A percentile compares a stretch with the other conserved stretches of the same genome.
These are phyloP conservation scores for Sarcodon sp. DNA, from an alignment of 768 basidiomycete genomes.

Conservation along the genomic window DNA sequence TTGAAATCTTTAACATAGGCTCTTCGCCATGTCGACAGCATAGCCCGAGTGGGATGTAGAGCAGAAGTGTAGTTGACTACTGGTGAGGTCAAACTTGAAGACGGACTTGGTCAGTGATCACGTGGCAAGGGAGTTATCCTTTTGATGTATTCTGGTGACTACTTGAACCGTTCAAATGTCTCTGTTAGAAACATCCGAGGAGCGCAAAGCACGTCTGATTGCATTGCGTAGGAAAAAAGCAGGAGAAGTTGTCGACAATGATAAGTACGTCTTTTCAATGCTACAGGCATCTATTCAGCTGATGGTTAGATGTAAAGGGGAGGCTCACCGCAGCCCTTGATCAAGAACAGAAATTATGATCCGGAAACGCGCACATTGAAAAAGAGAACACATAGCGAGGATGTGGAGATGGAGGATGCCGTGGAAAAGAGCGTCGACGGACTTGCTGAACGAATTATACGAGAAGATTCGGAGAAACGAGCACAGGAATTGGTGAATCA, in stretches of 20 bases:
- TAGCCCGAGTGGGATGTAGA: slow-evolving; percentile 1
- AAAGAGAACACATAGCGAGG: slow-evolving; percentile 45
- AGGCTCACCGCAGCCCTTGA: slow-evolving; percentile 24
- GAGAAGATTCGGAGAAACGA: slow-evolving; percentile 76
- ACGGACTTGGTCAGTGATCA: not conserved
- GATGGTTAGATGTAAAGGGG: slow-evolving; percentile 1
- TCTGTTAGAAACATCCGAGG: slow-evolving; percentile 67
- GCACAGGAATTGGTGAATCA: slow-evolving; percentile 74
- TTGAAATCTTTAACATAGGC: slow-evolving; percentile 12
- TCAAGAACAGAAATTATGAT: slow-evolving; percentile 80
- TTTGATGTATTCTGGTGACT: not conserved
- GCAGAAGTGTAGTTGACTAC: not conserved
- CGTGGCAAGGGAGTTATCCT: not conserved
- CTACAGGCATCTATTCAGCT: not conserved
- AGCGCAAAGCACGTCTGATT: slow-evolving; percentile 68
- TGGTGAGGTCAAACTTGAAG: not conserved
- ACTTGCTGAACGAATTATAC: slow-evolving; percentile 72
- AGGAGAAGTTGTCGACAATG: slow-evolving; percentile 30
- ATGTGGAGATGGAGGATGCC: slow-evolving; percentile 59
- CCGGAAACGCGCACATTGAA: slow-evolving; percentile 71
- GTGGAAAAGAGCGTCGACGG: slow-evolving; percentile 81
- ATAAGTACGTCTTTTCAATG: slow-evolving; percentile 26
- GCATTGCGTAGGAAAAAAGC: slow-evolving; percentile 66
- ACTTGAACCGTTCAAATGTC: slow-evolving; percentile 27
- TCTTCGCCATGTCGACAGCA: slow-evolving; percentile 13